A percentile compares a stretch with the other conserved stretches of the same genome.
These are phyloP conservation scores for Pogostemon cablin DNA, from an alignment of 257 asterid genomes.

Conservation along the genomic window DNA sequence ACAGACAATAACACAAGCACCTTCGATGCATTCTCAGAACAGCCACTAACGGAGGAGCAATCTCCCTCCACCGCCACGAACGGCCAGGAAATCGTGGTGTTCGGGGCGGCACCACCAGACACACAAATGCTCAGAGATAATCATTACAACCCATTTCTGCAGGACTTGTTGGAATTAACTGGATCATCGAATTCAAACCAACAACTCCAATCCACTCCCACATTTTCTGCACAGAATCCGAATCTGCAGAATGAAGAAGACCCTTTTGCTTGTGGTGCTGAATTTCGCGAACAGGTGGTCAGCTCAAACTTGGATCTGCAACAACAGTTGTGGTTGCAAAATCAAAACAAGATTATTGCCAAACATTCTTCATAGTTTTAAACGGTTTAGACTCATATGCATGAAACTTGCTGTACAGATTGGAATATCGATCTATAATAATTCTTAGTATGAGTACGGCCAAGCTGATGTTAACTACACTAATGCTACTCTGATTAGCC, in stretches of 20 bases:
- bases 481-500: too few species aligned
- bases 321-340: constrained; percentile 71
- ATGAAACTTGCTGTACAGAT: constrained; percentile 18
- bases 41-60: constrained; percentile 1
- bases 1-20: constrained; percentile 37
- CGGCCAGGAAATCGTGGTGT: constrained; percentile 46
- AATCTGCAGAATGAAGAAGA: constrained; percentile 42
- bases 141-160: constrained; percentile 70
- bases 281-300: constrained; percentile 34
- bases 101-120: constrained; percentile 36
- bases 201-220: constrained; percentile 49
- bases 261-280: constrained; percentile 47
- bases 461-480: background rate
- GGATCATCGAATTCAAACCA: constrained; percentile 14
- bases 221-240: constrained; percentile 50
- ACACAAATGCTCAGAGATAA: constrained; percentile 20
- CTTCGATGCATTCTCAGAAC: constrained; percentile 35
- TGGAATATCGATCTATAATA: constrained; percentile 2
- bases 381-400: constrained; percentile 8
- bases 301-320: constrained; percentile 45
- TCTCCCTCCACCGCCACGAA: constrained; percentile 20
- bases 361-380: constrained; percentile 42
- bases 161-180: constrained; percentile 36
- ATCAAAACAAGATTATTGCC: constrained; percentile 73
- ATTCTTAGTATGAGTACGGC: background rate